Percentiles rank a stretch among this genome's conserved stretches.
These are phyloP conservation scores for Aureoboletus auriporus DNA, from an alignment of 768 basidiomycete species.

Conservation along the genomic window DNA sequence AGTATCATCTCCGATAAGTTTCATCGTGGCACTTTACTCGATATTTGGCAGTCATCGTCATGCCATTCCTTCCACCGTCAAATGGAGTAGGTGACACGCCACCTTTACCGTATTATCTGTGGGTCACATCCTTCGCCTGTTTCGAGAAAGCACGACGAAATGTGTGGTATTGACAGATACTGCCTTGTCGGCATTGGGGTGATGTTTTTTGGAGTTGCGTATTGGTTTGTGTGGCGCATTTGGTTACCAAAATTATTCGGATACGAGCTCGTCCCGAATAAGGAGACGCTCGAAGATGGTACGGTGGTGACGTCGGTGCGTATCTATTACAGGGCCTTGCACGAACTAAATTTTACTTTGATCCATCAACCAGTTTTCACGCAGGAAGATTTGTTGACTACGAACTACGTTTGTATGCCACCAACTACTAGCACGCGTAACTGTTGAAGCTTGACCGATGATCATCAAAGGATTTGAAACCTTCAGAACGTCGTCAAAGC, in stretches of 20 bases:
- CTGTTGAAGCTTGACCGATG: no score
- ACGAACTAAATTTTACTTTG: no score
- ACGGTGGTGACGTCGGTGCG: conserved; percentile 52
- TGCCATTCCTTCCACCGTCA: conserved; percentile 52
- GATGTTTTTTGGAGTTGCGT: conserved; percentile 42
- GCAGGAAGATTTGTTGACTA: no score
- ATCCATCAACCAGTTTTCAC: no score
- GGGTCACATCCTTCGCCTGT: neutral
- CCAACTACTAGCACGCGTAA: no score
- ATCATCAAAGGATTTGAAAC: no score
- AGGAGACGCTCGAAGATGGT: conserved; percentile 47
- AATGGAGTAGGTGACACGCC: conserved; percentile 57
- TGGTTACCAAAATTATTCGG: conserved; percentile 45
- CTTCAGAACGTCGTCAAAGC: no score
- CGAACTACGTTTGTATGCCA: no score
- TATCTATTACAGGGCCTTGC: neutral
- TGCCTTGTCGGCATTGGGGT: conserved; percentile 51
- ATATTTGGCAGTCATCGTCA: conserved; percentile 35
- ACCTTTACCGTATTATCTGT: conserved; percentile 57
- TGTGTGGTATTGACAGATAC: conserved; percentile 33
- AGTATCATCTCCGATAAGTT: conserved; percentile 12
- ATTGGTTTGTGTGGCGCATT: conserved; percentile 55
- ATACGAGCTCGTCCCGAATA: conserved; percentile 45
- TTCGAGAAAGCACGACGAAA: conserved; percentile 31
- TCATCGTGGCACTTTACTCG: conserved; percentile 40